A percentile compares a stretch with the other conserved stretches of the same genome.
phyloP scores from a whole-genome alignment of 2,329 filamentous ascomycete species.

The Penicillium griseofulvum region DNA sequence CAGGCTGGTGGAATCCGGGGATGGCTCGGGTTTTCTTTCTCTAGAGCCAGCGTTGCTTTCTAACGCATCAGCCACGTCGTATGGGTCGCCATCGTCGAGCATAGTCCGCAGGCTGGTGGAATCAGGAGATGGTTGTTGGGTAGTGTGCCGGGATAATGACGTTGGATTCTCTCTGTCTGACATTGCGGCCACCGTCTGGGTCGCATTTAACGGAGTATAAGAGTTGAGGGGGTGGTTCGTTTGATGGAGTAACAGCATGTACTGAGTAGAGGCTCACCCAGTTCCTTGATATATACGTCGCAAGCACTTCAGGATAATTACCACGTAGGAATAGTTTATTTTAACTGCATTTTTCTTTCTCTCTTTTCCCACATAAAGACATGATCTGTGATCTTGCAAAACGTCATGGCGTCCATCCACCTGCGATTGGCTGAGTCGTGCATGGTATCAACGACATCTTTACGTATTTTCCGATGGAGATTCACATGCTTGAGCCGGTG shows the following conservation, averaged over 20 bases:
- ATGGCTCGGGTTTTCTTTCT: background rate
- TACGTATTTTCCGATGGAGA: background rate
- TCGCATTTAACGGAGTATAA: background rate
- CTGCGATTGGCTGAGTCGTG: background rate
- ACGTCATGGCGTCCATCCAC: background rate
- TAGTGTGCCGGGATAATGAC: background rate
- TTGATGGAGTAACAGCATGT: too few species aligned
- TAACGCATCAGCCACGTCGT: background rate
- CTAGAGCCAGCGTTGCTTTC: background rate
- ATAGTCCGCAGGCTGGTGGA: background rate
- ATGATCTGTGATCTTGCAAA: background rate
- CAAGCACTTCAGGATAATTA: background rate
- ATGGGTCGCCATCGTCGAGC: background rate
- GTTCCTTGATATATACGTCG: background rate
- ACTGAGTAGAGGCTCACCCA: background rate
- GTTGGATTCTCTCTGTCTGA: background rate
- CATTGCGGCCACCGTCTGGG: background rate
- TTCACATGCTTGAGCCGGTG: background rate
- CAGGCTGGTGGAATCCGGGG: too few species aligned
- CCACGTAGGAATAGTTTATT: background rate
- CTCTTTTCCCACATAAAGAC: background rate
- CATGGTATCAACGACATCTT: background rate
- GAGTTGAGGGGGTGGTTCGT: background rate
- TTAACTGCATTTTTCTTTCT: too few species aligned
- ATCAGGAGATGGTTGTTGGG: background rate